Evolutionary conservation across 2,329 filamentous ascomycete genomes (phyloP).

Genomic region (Colletotrichum cordylinicola): DNA sequence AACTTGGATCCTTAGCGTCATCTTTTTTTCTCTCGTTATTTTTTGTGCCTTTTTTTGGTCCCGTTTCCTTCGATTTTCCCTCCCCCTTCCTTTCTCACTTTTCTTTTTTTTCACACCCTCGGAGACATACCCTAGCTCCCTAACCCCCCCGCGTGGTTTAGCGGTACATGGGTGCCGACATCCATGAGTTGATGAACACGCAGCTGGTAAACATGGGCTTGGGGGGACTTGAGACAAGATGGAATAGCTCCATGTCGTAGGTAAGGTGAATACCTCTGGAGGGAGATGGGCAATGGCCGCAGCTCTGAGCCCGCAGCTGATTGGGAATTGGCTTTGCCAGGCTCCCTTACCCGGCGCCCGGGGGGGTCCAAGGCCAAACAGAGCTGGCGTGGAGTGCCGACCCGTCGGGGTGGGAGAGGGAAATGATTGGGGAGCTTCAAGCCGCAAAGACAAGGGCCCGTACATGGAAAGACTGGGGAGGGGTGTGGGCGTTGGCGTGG

Average conservation of each 20-base stretch:
- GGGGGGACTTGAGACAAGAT: conserved; percentile 15
- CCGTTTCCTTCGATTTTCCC: neutral
- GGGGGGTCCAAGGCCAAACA: conserved; percentile 8
- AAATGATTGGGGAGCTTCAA: conserved; percentile 21
- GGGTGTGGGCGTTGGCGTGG: neutral
- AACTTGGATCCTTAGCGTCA: conserved; percentile 14
- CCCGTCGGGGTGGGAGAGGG: conserved; percentile 21
- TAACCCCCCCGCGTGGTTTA: conserved; percentile 16
- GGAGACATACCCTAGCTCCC: neutral
- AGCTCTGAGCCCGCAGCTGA: conserved; percentile 5
- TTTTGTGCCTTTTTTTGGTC: neutral
- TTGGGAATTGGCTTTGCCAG: conserved; percentile 8
- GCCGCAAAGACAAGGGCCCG: conserved; percentile 11
- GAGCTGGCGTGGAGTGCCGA: conserved; percentile 23
- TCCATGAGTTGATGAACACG: conserved; percentile 15
- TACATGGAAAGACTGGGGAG: neutral
- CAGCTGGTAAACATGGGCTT: conserved; percentile 15
- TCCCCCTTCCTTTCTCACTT: neutral
- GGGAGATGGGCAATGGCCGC: conserved; percentile 15
- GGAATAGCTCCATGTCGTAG: conserved; percentile 5
- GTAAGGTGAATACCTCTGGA: conserved; percentile 13
- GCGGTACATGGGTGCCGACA: conserved; percentile 15
- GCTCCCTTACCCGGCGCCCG: conserved; percentile 15
- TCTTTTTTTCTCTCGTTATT: conserved; percentile 2
- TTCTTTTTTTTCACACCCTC: neutral